Base-by-base conservation (phyloP, 2,329 filamentous ascomycete species). In the Talaromyces piceae region DNA sequence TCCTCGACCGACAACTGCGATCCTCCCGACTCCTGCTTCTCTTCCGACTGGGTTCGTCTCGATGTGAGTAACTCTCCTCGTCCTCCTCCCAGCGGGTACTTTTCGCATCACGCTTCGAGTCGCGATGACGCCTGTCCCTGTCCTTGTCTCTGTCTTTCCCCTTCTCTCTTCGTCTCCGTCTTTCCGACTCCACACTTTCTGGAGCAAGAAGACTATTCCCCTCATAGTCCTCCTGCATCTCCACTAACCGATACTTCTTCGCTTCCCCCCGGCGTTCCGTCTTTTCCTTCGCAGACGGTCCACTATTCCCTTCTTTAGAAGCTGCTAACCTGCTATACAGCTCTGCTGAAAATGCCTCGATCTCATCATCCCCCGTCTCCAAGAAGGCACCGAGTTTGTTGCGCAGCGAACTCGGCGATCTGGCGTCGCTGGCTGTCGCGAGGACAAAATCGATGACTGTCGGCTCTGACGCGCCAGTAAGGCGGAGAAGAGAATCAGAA, bases 371-470 rank as follows among this genome's bases (percentile, higher is more conserved):
- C n/a, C 71, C 73, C 1, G 33, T 23, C 50, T 80, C 78, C 18
- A 81, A 67, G 61, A 81, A 79, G 31, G 68, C 64, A 9, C 68
- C 65, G 6, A 81, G 71, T 57, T 78, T 78, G 56, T 77, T 76
- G 56, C 73, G 66, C 31, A 81, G 65, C 23, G 72, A 65, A 4
- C 63, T 62, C 6, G 71, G 62, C 2, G 75, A 77, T 58, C 76
- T 78, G 41, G 74, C 72, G 20, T 72, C 71, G 57, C 67, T 68
- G 8, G 78, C 77, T 13, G 77, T 79, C 41, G 76, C 75, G 50
- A 79, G 71, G 22, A 81, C 72, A 57, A 80, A 81, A 64, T 81
- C 78, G 54, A 81, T 66, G 46, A 78, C 70, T 47, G 78, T 79
- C 30, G 74, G 67, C 54, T 81, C 78, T 33, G 77, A 79, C 45